Evolutionary conservation across 1,284 basidiomycete species (phyloP), one percentile per base, ranked within the genome.

Genomic region (Leccinum subfulvum): DNA sequence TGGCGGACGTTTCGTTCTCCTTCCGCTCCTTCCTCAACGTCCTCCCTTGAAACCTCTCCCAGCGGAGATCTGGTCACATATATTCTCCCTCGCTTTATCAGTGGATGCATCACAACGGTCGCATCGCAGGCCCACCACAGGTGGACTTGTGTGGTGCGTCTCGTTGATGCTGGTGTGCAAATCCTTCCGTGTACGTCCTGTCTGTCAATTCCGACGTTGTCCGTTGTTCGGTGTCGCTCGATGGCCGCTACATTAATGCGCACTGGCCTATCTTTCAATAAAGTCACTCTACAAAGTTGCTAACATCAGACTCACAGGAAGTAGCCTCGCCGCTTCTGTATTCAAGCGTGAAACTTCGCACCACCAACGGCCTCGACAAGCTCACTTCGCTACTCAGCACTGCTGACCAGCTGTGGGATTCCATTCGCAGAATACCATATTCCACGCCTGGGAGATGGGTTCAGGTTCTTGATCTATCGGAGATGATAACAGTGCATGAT

Each of bases 401-500:
- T 21, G 87, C 88, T 18, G 93, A 95, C 66, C 81, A 86, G 68
- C 84, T 83, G 70, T 95, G 93, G 93, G 91, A 93, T 68, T 91
- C 91, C 61, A 87, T 95, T 63, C 84, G 91, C 59, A 82, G 92
- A 52, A 92, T 92, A 69, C 90, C 90, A 0, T 90, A 89, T 71
- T 94, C 91, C 1, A 82, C 88, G 0, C 93, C 93, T 1, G 93
- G 92, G 28, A 84, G 93, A 70, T 94, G 91, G 89, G 84, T 95
- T 3, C 88, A 87, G 59, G 75, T 75, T 5, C 79, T 95, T 26
- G 88, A 94, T 72, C 76, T 95, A 16, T 87, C 89, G 6, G 76
- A 78, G 30, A 69, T 93, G 51, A 67, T 73, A 18, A 79, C 79
- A 65, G 70, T 70, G n/a, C 62, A 71, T 51, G 77, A 81, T 26